Percentiles rank a stretch among this genome's conserved stretches.
Conservation (phyloP, 176 grass and related monocot genomes). For the Bolboschoenus planiculmis region DNA sequence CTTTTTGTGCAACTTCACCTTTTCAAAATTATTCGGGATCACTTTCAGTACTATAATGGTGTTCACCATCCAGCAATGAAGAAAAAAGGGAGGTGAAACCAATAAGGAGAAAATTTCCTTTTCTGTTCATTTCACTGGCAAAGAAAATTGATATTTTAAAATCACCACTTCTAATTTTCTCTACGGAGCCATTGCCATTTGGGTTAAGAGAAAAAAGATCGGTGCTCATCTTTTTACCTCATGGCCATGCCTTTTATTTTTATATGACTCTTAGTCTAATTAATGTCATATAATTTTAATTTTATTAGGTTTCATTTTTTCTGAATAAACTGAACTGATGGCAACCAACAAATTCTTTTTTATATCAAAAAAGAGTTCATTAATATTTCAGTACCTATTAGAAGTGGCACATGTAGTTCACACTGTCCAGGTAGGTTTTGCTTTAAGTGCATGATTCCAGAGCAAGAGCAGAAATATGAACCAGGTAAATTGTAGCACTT, state of each 20-base stretch:
- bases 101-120: neutral
- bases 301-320: neutral
- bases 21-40: no score
- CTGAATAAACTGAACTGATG: neutral
- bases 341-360: neutral
- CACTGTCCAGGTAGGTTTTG: neutral
- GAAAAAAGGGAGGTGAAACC: neutral
- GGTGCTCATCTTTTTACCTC: no score
- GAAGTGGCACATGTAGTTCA: neutral
- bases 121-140: neutral
- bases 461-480: neutral
- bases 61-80: neutral
- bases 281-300: no score
- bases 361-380: neutral
- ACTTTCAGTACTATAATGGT: no score
- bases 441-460: neutral
- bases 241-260: no score
- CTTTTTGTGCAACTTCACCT: no score
- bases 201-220: no score
- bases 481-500: neutral
- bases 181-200: neutral
- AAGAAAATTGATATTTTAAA: neutral
- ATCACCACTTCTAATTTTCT: neutral
- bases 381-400: neutral
- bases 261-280: no score